A percentile compares a stretch with the other conserved stretches of the same genome.
These are phyloP conservation scores for Spiromastix sp. DNA, from an alignment of 2,329 filamentous ascomycete genomes.

Conservation along the genomic window DNA sequence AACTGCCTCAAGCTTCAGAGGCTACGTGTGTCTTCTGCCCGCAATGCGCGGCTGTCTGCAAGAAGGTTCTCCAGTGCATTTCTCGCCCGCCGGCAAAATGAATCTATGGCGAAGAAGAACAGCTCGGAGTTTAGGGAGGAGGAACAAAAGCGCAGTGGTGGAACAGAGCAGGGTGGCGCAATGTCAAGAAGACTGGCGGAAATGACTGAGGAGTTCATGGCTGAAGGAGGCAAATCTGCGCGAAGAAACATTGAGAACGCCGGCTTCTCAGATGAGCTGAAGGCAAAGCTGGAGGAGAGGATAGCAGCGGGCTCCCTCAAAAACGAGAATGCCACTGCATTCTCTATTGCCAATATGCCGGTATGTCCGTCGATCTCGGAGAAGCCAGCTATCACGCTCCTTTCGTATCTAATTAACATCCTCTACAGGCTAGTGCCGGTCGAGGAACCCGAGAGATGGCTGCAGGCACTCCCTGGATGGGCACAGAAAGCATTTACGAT, in stretches of 20 bases:
- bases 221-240: constrained; percentile 44
- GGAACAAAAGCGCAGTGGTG: constrained; percentile 9
- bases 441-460: constrained; percentile 60
- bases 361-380: constrained; percentile 19
- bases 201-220: constrained; percentile 50
- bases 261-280: constrained; percentile 53
- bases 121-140: constrained; percentile 9
- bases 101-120: constrained; percentile 3
- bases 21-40: neutral
- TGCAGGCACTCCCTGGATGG: constrained; percentile 62
- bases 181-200: constrained; percentile 48
- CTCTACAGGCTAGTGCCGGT: constrained; percentile 46
- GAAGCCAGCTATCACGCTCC: neutral
- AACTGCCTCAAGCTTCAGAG: constrained; percentile 4
- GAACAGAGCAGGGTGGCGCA: constrained; percentile 36
- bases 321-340: constrained; percentile 42
- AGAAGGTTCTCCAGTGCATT: constrained; percentile 1
- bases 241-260: constrained; percentile 49
- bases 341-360: constrained; percentile 45
- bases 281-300: constrained; percentile 47
- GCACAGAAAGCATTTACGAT: constrained; percentile 63
- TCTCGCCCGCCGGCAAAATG: neutral
- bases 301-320: constrained; percentile 47
- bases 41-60: neutral
- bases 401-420: neutral